A percentile compares a stretch with the other conserved stretches of the same genome.
Conservation (phyloP, 768 basidiomycete species). For the Lepiota venenata region DNA sequence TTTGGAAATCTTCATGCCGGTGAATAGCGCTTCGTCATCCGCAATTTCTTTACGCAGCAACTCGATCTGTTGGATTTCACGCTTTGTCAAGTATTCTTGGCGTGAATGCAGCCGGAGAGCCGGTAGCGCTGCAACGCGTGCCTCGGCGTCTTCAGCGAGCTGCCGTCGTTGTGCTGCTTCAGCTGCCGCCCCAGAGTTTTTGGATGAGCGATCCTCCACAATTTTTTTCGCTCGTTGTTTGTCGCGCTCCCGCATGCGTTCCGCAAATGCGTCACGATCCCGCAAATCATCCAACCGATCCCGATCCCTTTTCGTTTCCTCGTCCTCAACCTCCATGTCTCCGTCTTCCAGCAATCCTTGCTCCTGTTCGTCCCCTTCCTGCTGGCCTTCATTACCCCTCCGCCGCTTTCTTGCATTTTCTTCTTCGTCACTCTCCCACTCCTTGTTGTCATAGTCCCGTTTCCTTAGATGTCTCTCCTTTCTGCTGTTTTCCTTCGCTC, state of each 20-base stretch:
- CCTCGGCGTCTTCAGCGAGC: constrained; percentile 75
- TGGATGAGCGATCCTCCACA: constrained; percentile 89
- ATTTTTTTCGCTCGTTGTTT: constrained; percentile 84
- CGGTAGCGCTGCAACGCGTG: constrained; percentile 52
- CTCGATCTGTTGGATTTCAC: constrained; percentile 95
- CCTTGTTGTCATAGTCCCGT: constrained; percentile 73
- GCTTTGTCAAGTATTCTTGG: constrained; percentile 94
- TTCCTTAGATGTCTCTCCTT: constrained; percentile 70
- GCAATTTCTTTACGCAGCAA: constrained; percentile 89
- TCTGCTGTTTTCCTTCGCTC: constrained; percentile 41
- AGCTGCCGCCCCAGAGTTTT: constrained; percentile 64
- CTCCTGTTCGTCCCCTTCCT: constrained; percentile 10
- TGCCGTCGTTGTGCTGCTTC: constrained; percentile 81
- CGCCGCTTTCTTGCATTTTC: constrained; percentile 67
- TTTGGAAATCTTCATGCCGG: constrained; percentile 88
- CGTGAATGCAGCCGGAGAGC: constrained; percentile 85
- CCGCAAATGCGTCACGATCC: constrained; percentile 92
- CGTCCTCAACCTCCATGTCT: constrained; percentile 57
- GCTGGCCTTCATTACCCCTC: constrained; percentile 43
- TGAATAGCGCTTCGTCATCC: constrained; percentile 89
- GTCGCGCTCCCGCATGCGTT: constrained; percentile 81
- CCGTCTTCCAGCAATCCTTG: constrained; percentile 28
- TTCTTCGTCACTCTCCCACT: constrained; percentile 93
- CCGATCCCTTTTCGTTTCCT: constrained; percentile 63
- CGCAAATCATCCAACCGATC: constrained; percentile 75